These are phyloP conservation scores for Dioszegia crocea DNA, from an alignment of 768 basidiomycete species.

Conservation along the genomic window DNA sequence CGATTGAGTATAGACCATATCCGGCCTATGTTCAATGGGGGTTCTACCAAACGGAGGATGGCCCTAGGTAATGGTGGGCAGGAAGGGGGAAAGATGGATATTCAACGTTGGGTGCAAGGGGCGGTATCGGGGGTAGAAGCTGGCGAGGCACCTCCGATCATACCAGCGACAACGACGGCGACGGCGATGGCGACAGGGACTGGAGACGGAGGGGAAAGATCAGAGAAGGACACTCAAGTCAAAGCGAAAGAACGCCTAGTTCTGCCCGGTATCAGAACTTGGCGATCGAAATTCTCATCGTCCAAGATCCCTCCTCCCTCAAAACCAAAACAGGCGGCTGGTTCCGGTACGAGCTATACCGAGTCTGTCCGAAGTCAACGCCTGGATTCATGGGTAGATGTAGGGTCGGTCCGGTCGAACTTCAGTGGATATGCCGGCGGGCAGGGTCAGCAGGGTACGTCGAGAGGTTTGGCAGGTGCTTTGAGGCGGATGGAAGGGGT, in stretches of 20 bases:
- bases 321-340: no score
- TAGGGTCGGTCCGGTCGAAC: conserved; percentile 5
- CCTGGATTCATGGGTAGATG: conserved; percentile 5
- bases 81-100: conserved; percentile 6
- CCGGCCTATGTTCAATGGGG: background rate
- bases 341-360: background rate
- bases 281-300: conserved; percentile 6
- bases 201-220: no score
- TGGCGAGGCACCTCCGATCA: background rate
- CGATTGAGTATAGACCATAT: conserved; percentile 2
- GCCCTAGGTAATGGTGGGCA: background rate
- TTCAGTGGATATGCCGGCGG: background rate
- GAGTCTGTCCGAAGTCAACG: background rate
- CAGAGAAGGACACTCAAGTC: background rate
- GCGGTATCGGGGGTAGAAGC: background rate
- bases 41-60: background rate
- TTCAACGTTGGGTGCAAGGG: conserved; percentile 3
- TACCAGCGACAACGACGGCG: background rate
- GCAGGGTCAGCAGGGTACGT: background rate
- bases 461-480: conserved; percentile 5
- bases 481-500: conserved; percentile 7
- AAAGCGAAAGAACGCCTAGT: conserved; percentile 1
- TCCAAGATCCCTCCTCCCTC: background rate
- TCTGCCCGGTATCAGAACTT: background rate
- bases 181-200: background rate